phyloP scores from a whole-genome alignment of 106 monocot species.

The Xerophyta viscosa region DNA sequence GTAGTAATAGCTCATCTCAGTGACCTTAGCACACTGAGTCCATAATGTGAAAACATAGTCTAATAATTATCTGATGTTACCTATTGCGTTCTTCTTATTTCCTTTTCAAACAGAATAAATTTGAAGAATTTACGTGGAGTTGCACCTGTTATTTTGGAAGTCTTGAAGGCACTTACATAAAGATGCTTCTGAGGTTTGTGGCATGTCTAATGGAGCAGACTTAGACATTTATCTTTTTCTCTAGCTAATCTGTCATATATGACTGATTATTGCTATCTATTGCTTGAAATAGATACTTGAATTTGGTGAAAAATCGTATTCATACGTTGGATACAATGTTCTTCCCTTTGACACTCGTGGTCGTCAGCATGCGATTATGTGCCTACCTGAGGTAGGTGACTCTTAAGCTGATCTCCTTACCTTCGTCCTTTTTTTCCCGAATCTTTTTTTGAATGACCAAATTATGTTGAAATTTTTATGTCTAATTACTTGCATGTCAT shows the following conservation, averaged over 20 bases:
- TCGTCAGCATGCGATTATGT: conserved; percentile 50
- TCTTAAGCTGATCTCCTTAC: too few relatives aligned
- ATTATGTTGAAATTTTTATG: too few relatives aligned
- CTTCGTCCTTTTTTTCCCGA: too few relatives aligned
- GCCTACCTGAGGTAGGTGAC: conserved; percentile 55
- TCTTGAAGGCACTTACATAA: conserved; percentile 38
- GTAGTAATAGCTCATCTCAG: too few relatives aligned
- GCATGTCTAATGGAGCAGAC: not conserved
- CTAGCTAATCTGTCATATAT: not conserved
- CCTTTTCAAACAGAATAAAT: too few relatives aligned
- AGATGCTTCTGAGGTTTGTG: conserved; percentile 41
- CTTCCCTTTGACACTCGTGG: conserved; percentile 55
- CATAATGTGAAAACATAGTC: too few relatives aligned
- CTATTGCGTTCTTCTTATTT: too few relatives aligned
- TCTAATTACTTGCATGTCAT: too few relatives aligned
- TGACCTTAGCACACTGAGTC: too few relatives aligned
- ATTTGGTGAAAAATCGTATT: conserved; percentile 15
- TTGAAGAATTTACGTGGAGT: conserved; percentile 22
- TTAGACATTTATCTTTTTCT: not conserved
- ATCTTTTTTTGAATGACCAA: too few relatives aligned
- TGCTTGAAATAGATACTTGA: not conserved
- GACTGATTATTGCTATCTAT: not conserved
- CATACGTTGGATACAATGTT: conserved; percentile 51
- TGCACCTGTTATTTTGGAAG: conserved; percentile 42
- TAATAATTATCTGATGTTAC: too few relatives aligned